Conservation (phyloP, 2,329 filamentous ascomycete species). For the Orbilia blumenaviensis region DNA sequence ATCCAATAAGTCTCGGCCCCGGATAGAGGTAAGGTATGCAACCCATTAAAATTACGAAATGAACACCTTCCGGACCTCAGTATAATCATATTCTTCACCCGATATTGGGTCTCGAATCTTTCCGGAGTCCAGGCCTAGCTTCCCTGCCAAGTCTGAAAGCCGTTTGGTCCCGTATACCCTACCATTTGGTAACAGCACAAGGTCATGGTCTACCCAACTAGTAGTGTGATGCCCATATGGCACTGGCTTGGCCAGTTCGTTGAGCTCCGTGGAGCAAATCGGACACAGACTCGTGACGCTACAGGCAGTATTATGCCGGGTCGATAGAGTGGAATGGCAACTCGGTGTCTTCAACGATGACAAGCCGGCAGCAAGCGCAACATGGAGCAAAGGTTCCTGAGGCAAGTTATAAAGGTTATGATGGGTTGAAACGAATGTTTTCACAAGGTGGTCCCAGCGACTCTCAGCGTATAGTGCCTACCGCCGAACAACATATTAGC, state of each 20-base stretch:
- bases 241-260: conserved; percentile 85
- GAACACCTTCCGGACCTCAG: conserved; percentile 83
- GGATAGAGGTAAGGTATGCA: background rate
- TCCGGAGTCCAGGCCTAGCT: conserved; percentile 74
- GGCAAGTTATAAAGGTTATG: conserved; percentile 86
- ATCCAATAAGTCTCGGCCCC: background rate
- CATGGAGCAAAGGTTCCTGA: conserved; percentile 82
- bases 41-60: conserved; percentile 65
- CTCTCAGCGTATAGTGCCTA: conserved; percentile 76
- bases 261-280: conserved; percentile 94
- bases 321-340: conserved; percentile 77
- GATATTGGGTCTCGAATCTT: conserved; percentile 81
- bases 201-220: conserved; percentile 87
- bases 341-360: conserved; percentile 95
- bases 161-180: conserved; percentile 81
- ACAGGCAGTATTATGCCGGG: conserved; percentile 66
- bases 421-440: conserved; percentile 84
- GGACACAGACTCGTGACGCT: conserved; percentile 83
- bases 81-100: conserved; percentile 71
- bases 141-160: conserved; percentile 79
- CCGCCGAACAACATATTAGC: background rate
- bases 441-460: conserved; percentile 79
- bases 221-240: conserved; percentile 96
- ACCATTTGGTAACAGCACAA: conserved; percentile 85
- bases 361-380: conserved; percentile 87